Conservation (phyloP, 768 basidiomycete genomes). For the Auriculariales sp. region DNA sequence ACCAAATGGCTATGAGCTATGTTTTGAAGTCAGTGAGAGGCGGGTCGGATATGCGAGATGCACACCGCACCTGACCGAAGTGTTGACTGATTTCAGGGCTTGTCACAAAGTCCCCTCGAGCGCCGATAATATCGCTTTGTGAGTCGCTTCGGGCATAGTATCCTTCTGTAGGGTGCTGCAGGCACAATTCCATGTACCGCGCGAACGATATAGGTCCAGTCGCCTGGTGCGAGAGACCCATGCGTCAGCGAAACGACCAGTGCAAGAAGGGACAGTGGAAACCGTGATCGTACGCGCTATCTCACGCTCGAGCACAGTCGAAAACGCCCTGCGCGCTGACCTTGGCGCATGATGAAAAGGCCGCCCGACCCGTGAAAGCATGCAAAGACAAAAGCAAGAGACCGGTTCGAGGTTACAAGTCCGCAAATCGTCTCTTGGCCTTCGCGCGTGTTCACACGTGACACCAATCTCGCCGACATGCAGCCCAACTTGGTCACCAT, state of each 20-base stretch:
- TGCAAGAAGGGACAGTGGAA: background rate
- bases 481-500: background rate
- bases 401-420: too few species aligned
- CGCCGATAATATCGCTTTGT: conserved; percentile 63
- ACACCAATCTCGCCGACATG: background rate
- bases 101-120: conserved; percentile 85
- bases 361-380: too few species aligned
- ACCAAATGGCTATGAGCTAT: conserved; percentile 85
- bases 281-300: background rate
- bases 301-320: background rate
- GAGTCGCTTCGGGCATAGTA: conserved; percentile 55
- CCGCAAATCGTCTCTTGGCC: too few species aligned
- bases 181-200: conserved; percentile 83
- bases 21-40: conserved; percentile 7
- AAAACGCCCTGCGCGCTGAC: background rate
- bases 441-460: too few species aligned
- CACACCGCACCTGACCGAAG: conserved; percentile 75
- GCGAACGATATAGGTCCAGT: conserved; percentile 83
- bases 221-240: conserved; percentile 29
- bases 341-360: background rate
- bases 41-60: background rate
- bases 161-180: conserved; percentile 79
- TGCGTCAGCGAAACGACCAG: background rate
- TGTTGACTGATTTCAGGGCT: conserved; percentile 93
- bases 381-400: background rate